A percentile compares a stretch with the other conserved stretches of the same genome.
Evolutionary conservation across 495 filamentous ascomycete genomes (phyloP).

Genomic region (Penicillium samsonianum): DNA sequence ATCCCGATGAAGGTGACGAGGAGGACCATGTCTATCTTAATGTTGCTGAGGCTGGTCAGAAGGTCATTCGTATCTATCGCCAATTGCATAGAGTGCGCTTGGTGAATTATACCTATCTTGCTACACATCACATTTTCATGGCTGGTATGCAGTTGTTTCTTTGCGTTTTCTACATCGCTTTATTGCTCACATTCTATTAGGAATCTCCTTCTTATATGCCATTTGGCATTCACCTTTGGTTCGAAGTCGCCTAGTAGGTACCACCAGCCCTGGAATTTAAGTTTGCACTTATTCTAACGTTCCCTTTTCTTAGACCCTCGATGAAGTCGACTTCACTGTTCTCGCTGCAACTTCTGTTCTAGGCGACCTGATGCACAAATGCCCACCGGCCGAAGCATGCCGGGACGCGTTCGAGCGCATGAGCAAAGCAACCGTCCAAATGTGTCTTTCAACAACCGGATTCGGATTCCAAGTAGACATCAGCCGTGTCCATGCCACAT

Average conservation of each 20-base stretch:
- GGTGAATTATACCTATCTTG: conserved; percentile 94
- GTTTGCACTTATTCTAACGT: conserved; percentile 3
- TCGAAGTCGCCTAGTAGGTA: conserved; percentile 74
- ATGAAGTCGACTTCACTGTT: conserved; percentile 95
- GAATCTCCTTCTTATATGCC: conserved; percentile 93
- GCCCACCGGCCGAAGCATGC: conserved; percentile 80
- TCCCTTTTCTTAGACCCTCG: conserved; percentile 63
- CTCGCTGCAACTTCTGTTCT: conserved; percentile 91
- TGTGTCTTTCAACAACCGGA: conserved; percentile 81
- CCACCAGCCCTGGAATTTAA: not conserved
- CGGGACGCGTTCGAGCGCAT: conserved; percentile 94
- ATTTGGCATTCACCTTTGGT: conserved; percentile 95
- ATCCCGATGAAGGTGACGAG: conserved; percentile 68
- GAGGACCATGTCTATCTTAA: conserved; percentile 90
- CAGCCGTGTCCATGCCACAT: conserved; percentile 22
- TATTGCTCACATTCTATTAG: conserved; percentile 35
- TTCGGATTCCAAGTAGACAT: conserved; percentile 61
- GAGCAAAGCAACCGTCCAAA: conserved; percentile 89
- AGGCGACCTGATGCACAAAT: conserved; percentile 72
- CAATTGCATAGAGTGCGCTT: conserved; percentile 84
- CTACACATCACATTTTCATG: conserved; percentile 98
- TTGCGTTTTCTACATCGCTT: conserved; percentile 1
- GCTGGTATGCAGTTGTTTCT: conserved; percentile 58
- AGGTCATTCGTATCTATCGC: conserved; percentile 85
- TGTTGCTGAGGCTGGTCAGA: conserved; percentile 91